A percentile compares a stretch with the other conserved stretches of the same genome.
Conservation (phyloP, 2,329 filamentous ascomycete species). For the Nannizzia gypsea region DNA sequence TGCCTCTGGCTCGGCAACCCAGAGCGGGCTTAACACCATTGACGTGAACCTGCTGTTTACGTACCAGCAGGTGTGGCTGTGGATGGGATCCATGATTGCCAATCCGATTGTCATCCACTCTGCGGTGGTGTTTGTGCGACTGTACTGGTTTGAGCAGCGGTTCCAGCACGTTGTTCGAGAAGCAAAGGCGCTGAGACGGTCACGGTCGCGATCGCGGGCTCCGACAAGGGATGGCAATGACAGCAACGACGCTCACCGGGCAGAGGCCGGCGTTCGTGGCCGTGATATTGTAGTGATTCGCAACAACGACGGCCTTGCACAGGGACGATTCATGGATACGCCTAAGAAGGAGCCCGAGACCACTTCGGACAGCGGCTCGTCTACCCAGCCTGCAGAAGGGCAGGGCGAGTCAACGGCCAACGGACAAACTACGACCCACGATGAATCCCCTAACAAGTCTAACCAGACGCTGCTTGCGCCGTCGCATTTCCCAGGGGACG, state of each 20-base stretch:
- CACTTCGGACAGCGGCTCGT: slow-evolving; percentile 7
- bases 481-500: background rate
- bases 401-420: background rate
- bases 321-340: slow-evolving; percentile 13
- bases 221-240: slow-evolving; percentile 28
- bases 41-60: slow-evolving; percentile 55
- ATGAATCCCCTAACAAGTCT: slow-evolving; percentile 25
- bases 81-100: slow-evolving; percentile 57
- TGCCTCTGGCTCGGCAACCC: slow-evolving; percentile 71
- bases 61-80: slow-evolving; percentile 63
- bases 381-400: background rate
- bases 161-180: slow-evolving; percentile 76
- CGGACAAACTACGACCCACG: slow-evolving; percentile 30
- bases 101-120: slow-evolving; percentile 79
- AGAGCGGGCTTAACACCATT: slow-evolving; percentile 78
- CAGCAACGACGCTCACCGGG: slow-evolving; percentile 30
- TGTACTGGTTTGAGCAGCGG: slow-evolving; percentile 97
- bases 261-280: slow-evolving; percentile 29
- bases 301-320: slow-evolving; percentile 22
- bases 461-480: background rate
- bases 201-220: slow-evolving; percentile 40
- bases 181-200: slow-evolving; percentile 53
- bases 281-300: slow-evolving; percentile 30
- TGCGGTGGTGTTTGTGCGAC: slow-evolving; percentile 76
- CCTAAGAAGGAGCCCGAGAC: background rate